These are phyloP conservation scores for Dothideomycetes sp. DNA, from an alignment of 2,329 filamentous ascomycete genomes.

Conservation along the genomic window DNA sequence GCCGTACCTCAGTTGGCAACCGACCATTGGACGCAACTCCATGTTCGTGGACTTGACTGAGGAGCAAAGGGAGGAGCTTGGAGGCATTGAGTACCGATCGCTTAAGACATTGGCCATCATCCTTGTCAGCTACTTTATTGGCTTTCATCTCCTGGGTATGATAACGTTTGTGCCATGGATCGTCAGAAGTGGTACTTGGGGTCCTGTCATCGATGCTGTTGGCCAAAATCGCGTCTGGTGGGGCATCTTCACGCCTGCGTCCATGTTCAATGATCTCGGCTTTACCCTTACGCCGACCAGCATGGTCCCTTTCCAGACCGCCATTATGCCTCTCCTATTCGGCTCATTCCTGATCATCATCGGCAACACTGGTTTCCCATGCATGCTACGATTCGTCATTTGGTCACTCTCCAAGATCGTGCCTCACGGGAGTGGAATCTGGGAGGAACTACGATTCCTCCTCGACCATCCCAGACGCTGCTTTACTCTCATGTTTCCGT, in stretches of 20 bases:
- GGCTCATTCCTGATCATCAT: slow-evolving; percentile 83
- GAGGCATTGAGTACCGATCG: slow-evolving; percentile 91
- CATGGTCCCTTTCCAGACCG: slow-evolving; percentile 78
- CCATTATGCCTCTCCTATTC: slow-evolving; percentile 63
- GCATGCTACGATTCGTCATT: slow-evolving; percentile 87
- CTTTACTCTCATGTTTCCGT: slow-evolving; percentile 88
- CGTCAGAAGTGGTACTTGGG: slow-evolving; percentile 49
- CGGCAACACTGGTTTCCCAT: slow-evolving; percentile 90
- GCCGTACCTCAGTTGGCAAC: slow-evolving; percentile 89
- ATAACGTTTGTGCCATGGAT: slow-evolving; percentile 75
- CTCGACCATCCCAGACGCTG: slow-evolving; percentile 91
- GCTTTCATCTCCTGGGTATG: slow-evolving; percentile 69
- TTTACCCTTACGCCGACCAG: slow-evolving; percentile 87
- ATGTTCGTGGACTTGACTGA: slow-evolving; percentile 80
- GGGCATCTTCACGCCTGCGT: slow-evolving; percentile 79
- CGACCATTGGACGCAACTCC: slow-evolving; percentile 87
- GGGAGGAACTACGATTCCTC: slow-evolving; percentile 83
- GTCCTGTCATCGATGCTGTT: slow-evolving; percentile 48
- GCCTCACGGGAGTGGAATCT: slow-evolving; percentile 57
- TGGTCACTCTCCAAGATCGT: slow-evolving; percentile 64
- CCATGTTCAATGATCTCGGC: slow-evolving; percentile 90
- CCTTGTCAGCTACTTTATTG: slow-evolving; percentile 67
- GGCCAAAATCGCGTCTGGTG: slow-evolving; percentile 71
- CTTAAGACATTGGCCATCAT: slow-evolving; percentile 76
- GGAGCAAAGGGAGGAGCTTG: slow-evolving; percentile 86